Base-by-base conservation (phyloP, 441 rosid species). In the Populus tomentosa region DNA sequence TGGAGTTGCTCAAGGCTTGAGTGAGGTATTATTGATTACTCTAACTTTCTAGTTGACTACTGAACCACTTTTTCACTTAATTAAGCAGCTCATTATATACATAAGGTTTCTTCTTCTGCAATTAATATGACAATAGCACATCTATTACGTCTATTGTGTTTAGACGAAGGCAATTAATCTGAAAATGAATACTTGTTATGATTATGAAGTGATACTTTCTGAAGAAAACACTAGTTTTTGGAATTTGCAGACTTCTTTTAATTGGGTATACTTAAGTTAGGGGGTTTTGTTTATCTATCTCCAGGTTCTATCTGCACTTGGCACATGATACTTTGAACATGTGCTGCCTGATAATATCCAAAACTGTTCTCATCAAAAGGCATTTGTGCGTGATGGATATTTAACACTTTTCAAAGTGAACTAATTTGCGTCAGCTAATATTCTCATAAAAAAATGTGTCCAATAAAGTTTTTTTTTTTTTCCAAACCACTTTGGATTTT, bases 1-100 rank as follows among this genome's bases (percentile, higher is more conserved):
- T 76, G 99, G 99, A 82, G 99, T 99, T 84, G 99, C 99, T 70
- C 99, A 95, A 87, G 99, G 99, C 67, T 87, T 97, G 88, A 95
- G 99, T 78, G 99, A 97, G 99, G 99, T 97, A 88, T 86, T 84
- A 86, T 81, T 89, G 88, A 82, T 69, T 18, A 16, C 30, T 50
- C 59, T 50, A 16, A 53, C n/a, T 53, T 53, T 53, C 61, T 18
- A 53, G 61, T 1, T 53, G 21, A 6, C 3, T 53, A 16, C 21
- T 16, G 21, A 53, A 13, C 61, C 61, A 53, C n/a, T 6, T 53
- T 16, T 50, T 16, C 1, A 53, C 21, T 53, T 18, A 6, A 53
- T 53, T 18, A 53, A 53, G 50, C 50, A 42, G 3, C 61, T 53
- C 2, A 53, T 53, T 18, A 18, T 53, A 6, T 53, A 5, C 61